phyloP scores from a whole-genome alignment of 2,329 filamentous ascomycete species.

The Bretziella fagacearum region DNA sequence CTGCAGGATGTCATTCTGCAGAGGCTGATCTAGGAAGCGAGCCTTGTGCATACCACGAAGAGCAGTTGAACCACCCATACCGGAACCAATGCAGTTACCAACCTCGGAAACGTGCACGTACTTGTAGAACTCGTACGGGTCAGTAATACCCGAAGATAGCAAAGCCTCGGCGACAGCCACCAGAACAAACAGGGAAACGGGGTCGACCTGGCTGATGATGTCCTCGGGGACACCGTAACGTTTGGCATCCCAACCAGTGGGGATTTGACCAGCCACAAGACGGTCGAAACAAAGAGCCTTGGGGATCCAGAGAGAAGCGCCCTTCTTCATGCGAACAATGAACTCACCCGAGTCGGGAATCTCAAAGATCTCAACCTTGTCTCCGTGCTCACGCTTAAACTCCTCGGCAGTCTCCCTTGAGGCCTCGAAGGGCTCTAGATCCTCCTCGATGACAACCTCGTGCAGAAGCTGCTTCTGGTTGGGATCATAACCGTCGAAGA shows the following conservation, averaged over 20 bases:
- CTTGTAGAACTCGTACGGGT: slow-evolving; percentile 99
- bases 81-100: slow-evolving; percentile 94
- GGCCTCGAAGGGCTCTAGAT: slow-evolving; percentile 89
- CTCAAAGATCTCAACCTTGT: slow-evolving; percentile 96
- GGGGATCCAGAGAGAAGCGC: slow-evolving; percentile 83
- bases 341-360: slow-evolving; percentile 87
- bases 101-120: slow-evolving; percentile 97
- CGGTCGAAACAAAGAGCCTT: slow-evolving; percentile 96
- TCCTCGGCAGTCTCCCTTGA: slow-evolving; percentile 95
- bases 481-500: slow-evolving; percentile 93
- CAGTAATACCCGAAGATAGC: slow-evolving; percentile 84
- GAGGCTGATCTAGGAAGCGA: slow-evolving; percentile 85
- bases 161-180: slow-evolving; percentile 87
- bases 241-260: slow-evolving; percentile 93
- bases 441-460: slow-evolving; percentile 93
- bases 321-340: slow-evolving; percentile 88
- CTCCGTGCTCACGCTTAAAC: slow-evolving; percentile 91
- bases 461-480: slow-evolving; percentile 98
- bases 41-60: slow-evolving; percentile 97
- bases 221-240: slow-evolving; percentile 93
- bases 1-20: slow-evolving; percentile 97
- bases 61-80: slow-evolving; percentile 87
- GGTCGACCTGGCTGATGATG: slow-evolving; percentile 94
- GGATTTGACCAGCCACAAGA: slow-evolving; percentile 90
- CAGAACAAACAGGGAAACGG: slow-evolving; percentile 85